Conservation (phyloP, 768 basidiomycete genomes). For the Amanita rubescens region DNA sequence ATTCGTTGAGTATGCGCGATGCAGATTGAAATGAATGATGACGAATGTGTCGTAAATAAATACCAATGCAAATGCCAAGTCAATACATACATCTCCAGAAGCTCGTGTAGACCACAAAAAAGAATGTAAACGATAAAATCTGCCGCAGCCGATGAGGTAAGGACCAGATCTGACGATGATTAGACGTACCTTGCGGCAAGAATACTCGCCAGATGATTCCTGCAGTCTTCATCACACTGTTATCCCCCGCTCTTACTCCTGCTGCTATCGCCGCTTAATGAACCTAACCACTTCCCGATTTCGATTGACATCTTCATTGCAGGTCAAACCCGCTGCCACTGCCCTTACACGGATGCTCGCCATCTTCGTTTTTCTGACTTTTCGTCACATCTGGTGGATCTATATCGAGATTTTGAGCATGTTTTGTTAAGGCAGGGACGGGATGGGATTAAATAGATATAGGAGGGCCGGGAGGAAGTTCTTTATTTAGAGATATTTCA, state of each 20-base stretch:
- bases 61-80: background rate
- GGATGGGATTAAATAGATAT: background rate
- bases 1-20: background rate
- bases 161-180: background rate
- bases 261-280: slow-evolving; percentile 4
- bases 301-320: slow-evolving; percentile 6
- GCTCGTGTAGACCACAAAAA: background rate
- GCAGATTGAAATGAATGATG: background rate
- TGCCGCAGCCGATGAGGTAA: background rate
- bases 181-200: too few relatives aligned
- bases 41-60: background rate
- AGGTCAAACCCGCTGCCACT: background rate
- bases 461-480: background rate
- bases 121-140: background rate
- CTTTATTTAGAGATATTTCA: background rate
- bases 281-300: slow-evolving; percentile 7
- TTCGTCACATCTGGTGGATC: background rate
- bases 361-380: background rate
- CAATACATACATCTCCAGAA: background rate
- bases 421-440: background rate
- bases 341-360: background rate
- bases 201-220: background rate
- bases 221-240: background rate
- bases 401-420: background rate
- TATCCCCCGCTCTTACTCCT: slow-evolving; percentile 4